Evolutionary conservation across 768 basidiomycete genomes (phyloP).

Genomic region (Mrakia frigida): DNA sequence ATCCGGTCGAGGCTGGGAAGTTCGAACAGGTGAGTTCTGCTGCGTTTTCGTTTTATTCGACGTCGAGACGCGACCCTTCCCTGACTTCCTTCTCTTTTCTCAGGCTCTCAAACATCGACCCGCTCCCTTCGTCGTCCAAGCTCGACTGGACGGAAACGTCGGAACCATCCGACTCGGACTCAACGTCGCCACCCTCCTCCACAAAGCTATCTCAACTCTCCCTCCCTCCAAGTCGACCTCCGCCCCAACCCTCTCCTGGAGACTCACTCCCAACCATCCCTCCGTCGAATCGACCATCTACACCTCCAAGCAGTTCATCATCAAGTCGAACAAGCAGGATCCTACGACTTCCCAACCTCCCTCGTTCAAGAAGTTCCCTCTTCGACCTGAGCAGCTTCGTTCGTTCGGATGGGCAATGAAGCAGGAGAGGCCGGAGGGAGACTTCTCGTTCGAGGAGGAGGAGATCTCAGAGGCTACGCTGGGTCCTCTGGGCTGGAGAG

Average conservation of each 20-base stretch:
- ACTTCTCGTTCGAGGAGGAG: constrained; percentile 76
- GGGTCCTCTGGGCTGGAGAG: constrained; percentile 82
- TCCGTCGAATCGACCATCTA: constrained; percentile 30
- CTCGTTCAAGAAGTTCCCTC: constrained; percentile 59
- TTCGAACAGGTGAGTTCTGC: constrained; percentile 60
- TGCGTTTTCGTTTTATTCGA: too few species aligned
- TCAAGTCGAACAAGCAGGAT: constrained; percentile 68
- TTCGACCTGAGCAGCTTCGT: constrained; percentile 80
- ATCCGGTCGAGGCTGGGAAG: constrained; percentile 75
- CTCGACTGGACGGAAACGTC: constrained; percentile 53
- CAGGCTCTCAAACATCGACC: constrained; percentile 69
- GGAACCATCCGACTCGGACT: constrained; percentile 78
- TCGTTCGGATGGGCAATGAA: constrained; percentile 88
- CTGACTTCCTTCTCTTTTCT: too few species aligned
- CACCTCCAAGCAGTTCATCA: constrained; percentile 55
- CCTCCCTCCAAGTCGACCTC: constrained; percentile 55
- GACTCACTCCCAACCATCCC: constrained; percentile 70
- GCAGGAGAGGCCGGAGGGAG: constrained; percentile 61
- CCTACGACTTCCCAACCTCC: constrained; percentile 68
- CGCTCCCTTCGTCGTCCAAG: constrained; percentile 76
- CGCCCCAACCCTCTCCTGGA: constrained; percentile 63
- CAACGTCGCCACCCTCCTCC: constrained; percentile 78
- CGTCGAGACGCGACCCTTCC: too few species aligned
- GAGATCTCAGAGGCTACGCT: constrained; percentile 88
- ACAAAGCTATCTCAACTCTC: constrained; percentile 75